Base-by-base conservation (phyloP, 169 alveolate genomes). In the Plasmodium vivax region DNA sequence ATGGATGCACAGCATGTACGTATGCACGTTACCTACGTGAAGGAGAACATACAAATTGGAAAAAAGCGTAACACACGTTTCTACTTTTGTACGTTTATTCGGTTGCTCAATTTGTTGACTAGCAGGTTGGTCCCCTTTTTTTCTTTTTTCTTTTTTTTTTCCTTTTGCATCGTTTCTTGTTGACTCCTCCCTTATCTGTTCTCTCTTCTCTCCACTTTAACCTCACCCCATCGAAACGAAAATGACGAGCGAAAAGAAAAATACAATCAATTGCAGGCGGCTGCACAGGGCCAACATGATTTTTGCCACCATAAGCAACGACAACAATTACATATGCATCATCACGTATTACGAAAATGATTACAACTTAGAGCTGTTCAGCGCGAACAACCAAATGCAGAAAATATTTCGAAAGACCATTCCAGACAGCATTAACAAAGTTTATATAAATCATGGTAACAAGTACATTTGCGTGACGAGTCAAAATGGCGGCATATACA, bases 251-350 rank as follows among this genome's bases (percentile, higher is more conserved):
- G 85, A n/a, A 36, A 77, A 62, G 68, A 87, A 88, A 41, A 80
- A 88, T 45, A 9, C 38, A 12, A 88, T 88, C 34, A 68, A 79
- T 30, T 88, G 94, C 47, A 51, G 83, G 30, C 45, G 94, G 4
- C 56, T 88, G 30, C 94, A 88, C 77, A 88, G 94, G 14, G 94
- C 72, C 19, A 88, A 88, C 73, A 88, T 88, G 94, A 41, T 88
- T 30, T 88, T 79, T 58, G 90, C 94, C 27, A 88, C 94, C 8
- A 80, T 88, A 68, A 88, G 94, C 38, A 79, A 88, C 36, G 80
- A 88, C 38, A 38, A 68, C 74, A 88, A 88, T 27, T 88, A 88
- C 73, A 88, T 88, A 36, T 88, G 94, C 51, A 88, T 88, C 34
- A 88, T 88, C 72, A 88, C 90, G n/a, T 51, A 58, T 43, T 79